Evolutionary conservation across 495 filamentous ascomycete genomes (phyloP), one percentile per base, ranked within the genome.

Genomic region (Podospora bellae-mahoneyi): DNA sequence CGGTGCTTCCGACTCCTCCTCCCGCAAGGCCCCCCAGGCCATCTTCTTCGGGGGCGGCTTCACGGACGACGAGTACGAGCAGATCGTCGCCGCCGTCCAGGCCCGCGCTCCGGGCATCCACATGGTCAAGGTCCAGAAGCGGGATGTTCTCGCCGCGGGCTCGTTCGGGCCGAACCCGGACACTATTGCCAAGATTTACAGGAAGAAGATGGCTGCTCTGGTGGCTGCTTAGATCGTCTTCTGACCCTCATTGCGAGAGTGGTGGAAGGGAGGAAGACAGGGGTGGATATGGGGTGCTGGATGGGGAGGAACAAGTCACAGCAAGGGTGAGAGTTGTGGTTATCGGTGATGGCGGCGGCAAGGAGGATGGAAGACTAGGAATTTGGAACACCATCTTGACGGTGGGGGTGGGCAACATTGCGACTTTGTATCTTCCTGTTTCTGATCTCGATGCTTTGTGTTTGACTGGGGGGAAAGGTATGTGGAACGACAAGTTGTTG

Each of bases 31-130:
- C 18, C 77, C 77, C n/a, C 23, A 48, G 48, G 75, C 75, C 55
- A 63, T 77, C 61, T 72, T 78, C 67, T 73, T 78, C 54, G 75
- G 77, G 62, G 73, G 71, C 64, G 73, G 69, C 55, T 72, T 77
- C 62, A 20, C 69, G 20, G 73, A 75, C 70, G 67, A 70, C 60
- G 77, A 78, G 69, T 75, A 66, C 66, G 66, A 72, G n/a, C 60
- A 65, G 28, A 71, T 78, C 27, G 57, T 63, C 44, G 65, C 66
- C n/a, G 71, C 73, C 60, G 69, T 78, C 6, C 28, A 55, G n/a
- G 68, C 53, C 48, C 18, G 28, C 10, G 65, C 28, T 23, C 65
- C 68, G 39, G 54, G 34, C 27, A 62, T 68, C 15, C 65, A 71
- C 34, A 73, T 78, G 18, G 32, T 78, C 58, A 71, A 72, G 61